A percentile compares a stretch with the other conserved stretches of the same genome.
Conservation (phyloP, 164 flowering plant species). For the Tinospora cordifolia region DNA sequence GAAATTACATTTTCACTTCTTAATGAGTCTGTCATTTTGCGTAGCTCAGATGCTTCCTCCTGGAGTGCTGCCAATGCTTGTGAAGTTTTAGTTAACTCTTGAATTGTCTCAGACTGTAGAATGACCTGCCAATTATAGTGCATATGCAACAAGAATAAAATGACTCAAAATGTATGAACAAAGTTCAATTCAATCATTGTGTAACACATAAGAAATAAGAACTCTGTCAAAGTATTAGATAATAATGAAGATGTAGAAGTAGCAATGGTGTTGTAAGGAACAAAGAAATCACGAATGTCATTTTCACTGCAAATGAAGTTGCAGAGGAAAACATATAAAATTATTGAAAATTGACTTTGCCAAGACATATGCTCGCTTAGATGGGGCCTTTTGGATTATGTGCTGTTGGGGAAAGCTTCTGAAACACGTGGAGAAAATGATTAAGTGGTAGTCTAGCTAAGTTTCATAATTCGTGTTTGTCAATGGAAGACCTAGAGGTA, state of each 20-base stretch:
- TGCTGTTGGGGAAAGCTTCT: too few species aligned
- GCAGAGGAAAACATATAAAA: too few species aligned
- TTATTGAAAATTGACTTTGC: too few species aligned
- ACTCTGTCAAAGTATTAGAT: background rate
- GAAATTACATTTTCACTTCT: conserved; percentile 60
- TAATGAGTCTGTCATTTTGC: conserved; percentile 41
- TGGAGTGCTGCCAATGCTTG: conserved; percentile 57
- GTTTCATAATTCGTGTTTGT: too few species aligned
- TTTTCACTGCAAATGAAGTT: too few species aligned
- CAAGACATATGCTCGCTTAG: too few species aligned
- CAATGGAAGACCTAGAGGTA: too few species aligned
- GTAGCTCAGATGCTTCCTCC: conserved; percentile 62
- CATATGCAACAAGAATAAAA: background rate
- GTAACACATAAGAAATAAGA: background rate
- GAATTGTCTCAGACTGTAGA: conserved; percentile 88
- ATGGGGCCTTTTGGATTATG: too few species aligned
- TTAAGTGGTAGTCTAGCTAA: too few species aligned
- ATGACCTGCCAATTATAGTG: conserved; percentile 50
- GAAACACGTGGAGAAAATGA: too few species aligned
- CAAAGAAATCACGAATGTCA: too few species aligned
- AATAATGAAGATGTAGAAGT: background rate
- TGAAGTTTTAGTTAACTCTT: conserved; percentile 83
- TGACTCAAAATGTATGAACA: background rate
- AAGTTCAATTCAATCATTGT: background rate
- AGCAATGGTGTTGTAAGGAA: too few species aligned